Conservation (phyloP, 495 filamentous ascomycete species). For the Talaromyces liani region DNA sequence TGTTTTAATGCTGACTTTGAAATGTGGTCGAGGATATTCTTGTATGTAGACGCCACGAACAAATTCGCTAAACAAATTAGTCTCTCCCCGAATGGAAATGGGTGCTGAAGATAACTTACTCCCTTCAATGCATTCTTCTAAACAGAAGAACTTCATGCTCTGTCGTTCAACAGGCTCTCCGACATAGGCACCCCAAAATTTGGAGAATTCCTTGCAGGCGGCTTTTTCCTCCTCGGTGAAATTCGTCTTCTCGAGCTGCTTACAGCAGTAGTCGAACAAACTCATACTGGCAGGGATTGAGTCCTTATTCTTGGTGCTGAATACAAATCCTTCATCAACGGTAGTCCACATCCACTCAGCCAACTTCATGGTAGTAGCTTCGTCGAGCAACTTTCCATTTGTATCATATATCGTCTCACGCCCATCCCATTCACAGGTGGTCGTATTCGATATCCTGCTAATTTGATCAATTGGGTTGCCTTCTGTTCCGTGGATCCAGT, state of each 20-base stretch:
- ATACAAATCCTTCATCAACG: conserved; percentile 68
- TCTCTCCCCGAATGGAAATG: neutral
- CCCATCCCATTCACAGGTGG: conserved; percentile 47
- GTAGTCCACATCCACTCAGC: conserved; percentile 68
- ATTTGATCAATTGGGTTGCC: conserved; percentile 80
- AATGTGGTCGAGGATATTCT: conserved; percentile 61
- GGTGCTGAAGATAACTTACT: conserved; percentile 41
- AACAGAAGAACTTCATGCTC: conserved; percentile 84
- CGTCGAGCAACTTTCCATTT: conserved; percentile 50
- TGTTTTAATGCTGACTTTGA: conserved; percentile 54
- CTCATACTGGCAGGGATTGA: conserved; percentile 60
- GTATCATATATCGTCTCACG: conserved; percentile 53
- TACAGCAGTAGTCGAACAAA: conserved; percentile 68
- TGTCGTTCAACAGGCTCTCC: conserved; percentile 70
- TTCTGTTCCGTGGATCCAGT: conserved; percentile 90
- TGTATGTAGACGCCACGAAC: conserved; percentile 82
- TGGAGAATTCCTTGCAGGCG: conserved; percentile 53
- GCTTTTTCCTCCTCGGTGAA: conserved; percentile 45
- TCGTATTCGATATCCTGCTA: conserved; percentile 59
- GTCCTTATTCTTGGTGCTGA: conserved; percentile 61
- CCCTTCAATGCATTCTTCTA: conserved; percentile 93
- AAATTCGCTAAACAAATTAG: conserved; percentile 57
- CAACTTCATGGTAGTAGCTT: conserved; percentile 42
- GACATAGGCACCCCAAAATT: conserved; percentile 84
- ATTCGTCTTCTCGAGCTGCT: conserved; percentile 49